Percentiles rank a stretch among this genome's conserved stretches.
Evolutionary conservation across 2,329 filamentous ascomycete genomes (phyloP).

Genomic region (Diaporthe batatas): DNA sequence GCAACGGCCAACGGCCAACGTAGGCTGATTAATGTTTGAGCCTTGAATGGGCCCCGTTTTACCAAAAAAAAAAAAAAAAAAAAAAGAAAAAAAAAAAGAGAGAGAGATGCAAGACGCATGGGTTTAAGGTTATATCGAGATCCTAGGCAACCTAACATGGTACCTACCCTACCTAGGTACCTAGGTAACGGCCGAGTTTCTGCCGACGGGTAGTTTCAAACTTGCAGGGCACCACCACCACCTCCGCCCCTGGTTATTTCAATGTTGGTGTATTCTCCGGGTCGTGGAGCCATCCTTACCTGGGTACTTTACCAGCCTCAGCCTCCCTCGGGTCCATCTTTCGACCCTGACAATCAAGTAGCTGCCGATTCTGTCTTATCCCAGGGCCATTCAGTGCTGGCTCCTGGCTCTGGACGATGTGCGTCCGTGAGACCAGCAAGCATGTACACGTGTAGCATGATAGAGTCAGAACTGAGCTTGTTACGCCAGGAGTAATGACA

Average conservation of each 20-base stretch:
- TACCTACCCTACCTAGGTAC: no score
- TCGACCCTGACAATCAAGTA: not conserved
- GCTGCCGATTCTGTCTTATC: not conserved
- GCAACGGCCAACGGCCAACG: not conserved
- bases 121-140: slow-evolving; percentile 18
- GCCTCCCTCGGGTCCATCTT: not conserved
- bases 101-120: slow-evolving; percentile 5
- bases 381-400: not conserved
- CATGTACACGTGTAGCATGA: slow-evolving; percentile 13
- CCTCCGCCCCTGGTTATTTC: slow-evolving; percentile 6
- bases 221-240: not conserved
- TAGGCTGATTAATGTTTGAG: not conserved
- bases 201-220: slow-evolving; percentile 28
- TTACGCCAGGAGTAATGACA: not conserved
- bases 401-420: not conserved
- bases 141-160: not conserved
- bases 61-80: no score
- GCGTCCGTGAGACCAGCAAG: not conserved
- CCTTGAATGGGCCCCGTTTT: no score
- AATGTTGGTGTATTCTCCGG: not conserved
- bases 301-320: not conserved
- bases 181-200: slow-evolving; percentile 22
- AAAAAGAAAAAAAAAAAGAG: no score
- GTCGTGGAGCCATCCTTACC: not conserved
- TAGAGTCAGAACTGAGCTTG: slow-evolving; percentile 1